Conservation (phyloP, 352 stramenopile species). For the Phytophthora brassicae region DNA sequence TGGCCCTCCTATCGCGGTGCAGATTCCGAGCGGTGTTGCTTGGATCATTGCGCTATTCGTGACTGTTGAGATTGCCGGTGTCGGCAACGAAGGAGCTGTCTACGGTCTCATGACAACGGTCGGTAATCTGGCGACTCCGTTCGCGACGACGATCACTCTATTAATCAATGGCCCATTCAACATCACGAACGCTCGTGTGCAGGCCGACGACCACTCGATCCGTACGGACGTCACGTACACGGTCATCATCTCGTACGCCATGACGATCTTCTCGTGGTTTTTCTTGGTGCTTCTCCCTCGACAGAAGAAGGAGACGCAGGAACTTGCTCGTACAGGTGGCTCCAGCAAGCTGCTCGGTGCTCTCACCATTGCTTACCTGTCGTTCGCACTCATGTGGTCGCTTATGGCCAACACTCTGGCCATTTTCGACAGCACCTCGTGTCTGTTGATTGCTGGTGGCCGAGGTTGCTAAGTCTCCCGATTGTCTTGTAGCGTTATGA, state of each 20-base stretch:
- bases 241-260: conserved; percentile 41
- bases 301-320: conserved; percentile 47
- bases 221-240: conserved; percentile 43
- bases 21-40: conserved; percentile 35
- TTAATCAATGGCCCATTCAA: conserved; percentile 41
- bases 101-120: conserved; percentile 53
- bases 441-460: conserved; percentile 43
- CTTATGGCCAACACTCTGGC: conserved; percentile 41
- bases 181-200: conserved; percentile 45
- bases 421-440: conserved; percentile 44
- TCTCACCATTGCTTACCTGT: conserved; percentile 37
- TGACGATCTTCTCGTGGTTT: conserved; percentile 37
- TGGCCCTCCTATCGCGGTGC: conserved; percentile 37
- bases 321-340: conserved; percentile 32
- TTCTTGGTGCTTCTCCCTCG: conserved; percentile 42
- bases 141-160: conserved; percentile 42
- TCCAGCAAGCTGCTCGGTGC: conserved; percentile 38
- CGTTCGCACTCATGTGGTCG: conserved; percentile 42
- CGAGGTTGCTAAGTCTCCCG: conserved; percentile 30
- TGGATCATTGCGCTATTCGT: conserved; percentile 46
- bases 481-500: not conserved
- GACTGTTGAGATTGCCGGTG: conserved; percentile 46
- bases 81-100: conserved; percentile 50
- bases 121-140: conserved; percentile 38
- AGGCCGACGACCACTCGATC: conserved; percentile 34